Evolutionary conservation across 169 alveolate genomes (phyloP), one percentile per base, ranked within the genome.

Genomic region (Plasmodium inui): DNA sequence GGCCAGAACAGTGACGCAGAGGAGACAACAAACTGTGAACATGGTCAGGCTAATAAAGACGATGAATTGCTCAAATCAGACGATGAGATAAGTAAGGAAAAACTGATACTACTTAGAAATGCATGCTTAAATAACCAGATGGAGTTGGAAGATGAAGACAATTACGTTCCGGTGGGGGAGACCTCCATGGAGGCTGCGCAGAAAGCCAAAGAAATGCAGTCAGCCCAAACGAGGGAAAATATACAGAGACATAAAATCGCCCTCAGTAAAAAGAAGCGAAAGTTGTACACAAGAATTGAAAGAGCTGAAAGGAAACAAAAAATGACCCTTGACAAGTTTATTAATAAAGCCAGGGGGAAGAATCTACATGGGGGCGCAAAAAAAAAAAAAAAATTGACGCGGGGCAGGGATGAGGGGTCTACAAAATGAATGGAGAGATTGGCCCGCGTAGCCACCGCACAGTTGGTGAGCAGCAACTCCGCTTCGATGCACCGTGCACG

Each of bases 221-320:
- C 61, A 50, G 61, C 7, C 7, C 19, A 86, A 50, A 41, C 61
- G n/a, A 28, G 70, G 46, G 70, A 84, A 71, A 55, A 86, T 12
- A 41, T 76, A 53, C 78, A 86, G 28, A 74, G 93, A 41, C 73
- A 76, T 22, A 86, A 86, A 86, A 74, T 86, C n/a, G 71, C 81
- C 30, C 46, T 86, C 28, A 86, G 93, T 61, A 86, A 86, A 55
- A 86, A 86, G 73, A 86, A 86, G 19, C 76, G 93, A 46, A 86
- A 86, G n/a, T 74, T 86, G 39, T 86, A 73, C 12, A 34, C 79
- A 32, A 44, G 67, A 32, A 86, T 86, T 22, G 93, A 86, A 74
- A 32, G 61, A 19, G 83, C 85, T 41, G 86, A 86, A 22, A 86
- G 30, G 39, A 74, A 41, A 76, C 93, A 86, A 76, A 73, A 86